A percentile compares a stretch with the other conserved stretches of the same genome.
Evolutionary conservation across 148 eudicot genomes (phyloP).

Genomic region (Gaultheria prostrata): DNA sequence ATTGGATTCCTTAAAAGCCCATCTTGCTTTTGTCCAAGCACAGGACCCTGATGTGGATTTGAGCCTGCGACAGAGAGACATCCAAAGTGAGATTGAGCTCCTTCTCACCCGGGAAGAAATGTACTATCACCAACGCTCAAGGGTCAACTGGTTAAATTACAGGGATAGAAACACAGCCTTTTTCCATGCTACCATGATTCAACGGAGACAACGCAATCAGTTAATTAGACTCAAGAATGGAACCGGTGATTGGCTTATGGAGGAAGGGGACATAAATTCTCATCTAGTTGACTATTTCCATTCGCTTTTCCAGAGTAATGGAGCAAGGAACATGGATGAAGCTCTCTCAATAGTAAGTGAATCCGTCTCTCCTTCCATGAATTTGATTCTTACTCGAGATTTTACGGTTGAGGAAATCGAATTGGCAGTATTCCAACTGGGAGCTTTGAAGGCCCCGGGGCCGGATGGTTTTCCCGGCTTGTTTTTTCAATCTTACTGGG

Average conservation of each 20-base stretch:
- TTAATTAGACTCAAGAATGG: not conserved
- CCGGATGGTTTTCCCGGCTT: not conserved
- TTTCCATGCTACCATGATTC: not conserved
- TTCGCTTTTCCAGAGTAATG: not conserved
- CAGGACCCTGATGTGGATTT: fast-evolving
- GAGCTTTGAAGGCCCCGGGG: not conserved
- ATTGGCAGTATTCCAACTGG: not conserved
- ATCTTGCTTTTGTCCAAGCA: not conserved
- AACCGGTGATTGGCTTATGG: fast-evolving
- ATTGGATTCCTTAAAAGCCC: not conserved
- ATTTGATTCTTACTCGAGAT: fast-evolving
- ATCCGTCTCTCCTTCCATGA: not conserved
- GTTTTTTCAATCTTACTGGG: not conserved
- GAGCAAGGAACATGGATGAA: not conserved
- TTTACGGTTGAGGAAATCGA: not conserved
- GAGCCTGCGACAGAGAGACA: not conserved
- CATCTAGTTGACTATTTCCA: not conserved
- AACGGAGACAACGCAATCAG: not conserved
- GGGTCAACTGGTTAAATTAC: not conserved
- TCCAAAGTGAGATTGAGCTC: not conserved
- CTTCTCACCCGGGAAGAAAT: not conserved
- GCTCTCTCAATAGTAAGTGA: not conserved
- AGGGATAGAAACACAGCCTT: not conserved
- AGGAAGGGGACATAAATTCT: not conserved
- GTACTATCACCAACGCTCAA: not conserved